phyloP scores from a whole-genome alignment of 2,329 filamentous ascomycete genomes.

The Pseudogymnoascus verrucosus region DNA sequence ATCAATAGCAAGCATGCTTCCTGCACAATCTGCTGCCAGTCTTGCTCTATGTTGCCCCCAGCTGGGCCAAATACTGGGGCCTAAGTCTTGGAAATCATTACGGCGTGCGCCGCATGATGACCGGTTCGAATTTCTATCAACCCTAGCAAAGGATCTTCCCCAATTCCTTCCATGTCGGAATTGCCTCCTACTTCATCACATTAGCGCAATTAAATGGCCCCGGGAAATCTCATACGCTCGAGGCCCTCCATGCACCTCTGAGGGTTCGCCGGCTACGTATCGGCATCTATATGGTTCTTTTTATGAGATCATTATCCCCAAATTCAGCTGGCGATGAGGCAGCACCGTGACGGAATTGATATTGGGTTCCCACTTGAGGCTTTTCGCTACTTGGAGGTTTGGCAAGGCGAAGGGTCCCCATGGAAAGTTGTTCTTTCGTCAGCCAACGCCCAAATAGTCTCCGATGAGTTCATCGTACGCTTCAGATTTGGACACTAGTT shows the following conservation, averaged over 20 bases:
- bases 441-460: slow-evolving; percentile 3
- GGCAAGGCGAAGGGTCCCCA: slow-evolving; percentile 5
- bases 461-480: slow-evolving; percentile 1
- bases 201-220: slow-evolving; percentile 13
- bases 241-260: slow-evolving; percentile 3
- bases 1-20: slow-evolving; percentile 13
- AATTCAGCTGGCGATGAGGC: slow-evolving; percentile 16
- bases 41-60: slow-evolving; percentile 14
- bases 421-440: slow-evolving; percentile 4
- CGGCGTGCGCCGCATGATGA: slow-evolving; percentile 1
- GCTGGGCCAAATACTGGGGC: slow-evolving; percentile 13
- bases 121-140: slow-evolving; percentile 13
- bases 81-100: slow-evolving; percentile 12
- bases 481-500: slow-evolving; percentile 7
- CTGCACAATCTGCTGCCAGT: slow-evolving; percentile 12
- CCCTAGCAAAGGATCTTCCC: slow-evolving; percentile 14
- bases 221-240: neutral
- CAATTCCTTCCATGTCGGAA: slow-evolving; percentile 14
- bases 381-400: slow-evolving; percentile 14
- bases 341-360: slow-evolving; percentile 12
- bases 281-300: slow-evolving; percentile 9
- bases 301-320: slow-evolving; percentile 15
- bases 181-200: slow-evolving; percentile 14
- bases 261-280: neutral
- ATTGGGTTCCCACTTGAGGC: slow-evolving; percentile 15